Base-by-base conservation (phyloP, 1,284 basidiomycete genomes). In the Dichomitus squalens region DNA sequence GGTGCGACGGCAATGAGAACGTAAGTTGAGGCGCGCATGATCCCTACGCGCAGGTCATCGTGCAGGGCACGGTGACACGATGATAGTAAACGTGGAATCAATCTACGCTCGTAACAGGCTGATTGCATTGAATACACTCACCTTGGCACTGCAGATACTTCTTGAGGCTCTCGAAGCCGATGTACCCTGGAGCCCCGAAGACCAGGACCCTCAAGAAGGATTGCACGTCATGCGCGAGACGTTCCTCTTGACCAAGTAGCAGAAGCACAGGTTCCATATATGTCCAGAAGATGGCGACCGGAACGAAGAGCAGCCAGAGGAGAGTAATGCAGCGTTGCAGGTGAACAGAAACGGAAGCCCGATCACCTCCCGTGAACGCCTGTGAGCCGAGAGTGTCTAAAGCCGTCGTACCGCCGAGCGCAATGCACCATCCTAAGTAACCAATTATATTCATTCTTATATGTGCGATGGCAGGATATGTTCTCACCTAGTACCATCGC, bases 101-200 rank as follows among this genome's bases (percentile, higher is more conserved):
- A 44, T 16, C 12, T 27, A 25, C 41, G 23, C 23, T 27, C 41
- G 25, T n/a, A 16, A 4, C 25, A 4, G 14, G 41, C 16, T 44
- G 41, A 44, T 44, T 44, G 41, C 29, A 25, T 44, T 25, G 44
- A 18, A 31, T 47, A 31, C 21, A 64, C 77, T 59, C 62, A 86
- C 88, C 88, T 77, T 91, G 88, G 57, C 88, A 89, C 68, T 91
- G 88, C 21, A 91, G 69, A 70, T 90, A 91, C 71, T 89, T 91
- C 71, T 90, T 91, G 63, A 90, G 73, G 52, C 82, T 85, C 70
- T 91, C 89, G 58, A 91, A 92, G 7, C 82, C 87, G 59, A 91
- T 83, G 66, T 89, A 90, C 6, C 81, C 88, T 0, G 90, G 88
- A 0, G 84, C 86, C 1, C 84, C 88, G 38, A 84, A 54, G 49